Evolutionary conservation across 768 basidiomycete genomes (phyloP).

Genomic region (Nidula microcarpa): DNA sequence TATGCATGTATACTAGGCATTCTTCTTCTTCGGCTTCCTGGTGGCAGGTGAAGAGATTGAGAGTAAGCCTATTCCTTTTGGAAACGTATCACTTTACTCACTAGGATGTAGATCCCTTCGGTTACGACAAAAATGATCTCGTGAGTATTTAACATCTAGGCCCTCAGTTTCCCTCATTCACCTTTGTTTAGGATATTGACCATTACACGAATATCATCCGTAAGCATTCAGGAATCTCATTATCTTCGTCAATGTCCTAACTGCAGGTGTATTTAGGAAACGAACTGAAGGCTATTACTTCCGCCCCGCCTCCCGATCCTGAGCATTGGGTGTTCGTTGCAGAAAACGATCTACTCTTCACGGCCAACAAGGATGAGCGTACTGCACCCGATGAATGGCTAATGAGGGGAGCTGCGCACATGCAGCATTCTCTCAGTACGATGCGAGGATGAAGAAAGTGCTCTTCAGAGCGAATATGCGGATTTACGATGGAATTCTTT

Average conservation of each 20-base stretch:
- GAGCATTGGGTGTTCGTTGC: slow-evolving; percentile 56
- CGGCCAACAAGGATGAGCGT: slow-evolving; percentile 32
- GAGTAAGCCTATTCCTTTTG: slow-evolving; percentile 37
- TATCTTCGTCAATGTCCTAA: no score
- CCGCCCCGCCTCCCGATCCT: slow-evolving; percentile 56
- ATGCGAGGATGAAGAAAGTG: background rate
- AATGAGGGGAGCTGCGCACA: slow-evolving; percentile 37
- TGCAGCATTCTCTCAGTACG: slow-evolving; percentile 35
- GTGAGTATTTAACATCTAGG: slow-evolving; percentile 24
- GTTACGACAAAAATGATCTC: slow-evolving; percentile 74
- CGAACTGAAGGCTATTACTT: slow-evolving; percentile 62
- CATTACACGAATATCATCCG: slow-evolving; percentile 72
- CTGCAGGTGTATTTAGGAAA: slow-evolving; percentile 29
- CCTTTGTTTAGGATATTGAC: slow-evolving; percentile 49
- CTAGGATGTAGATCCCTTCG: slow-evolving; percentile 36
- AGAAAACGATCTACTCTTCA: slow-evolving; percentile 57
- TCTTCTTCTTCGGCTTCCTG: slow-evolving; percentile 73
- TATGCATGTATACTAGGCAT: slow-evolving; percentile 34
- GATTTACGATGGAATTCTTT: no score
- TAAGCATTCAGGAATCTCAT: slow-evolving; percentile 17
- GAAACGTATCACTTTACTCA: no score
- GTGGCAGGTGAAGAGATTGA: slow-evolving; percentile 76
- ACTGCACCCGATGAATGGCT: slow-evolving; percentile 58
- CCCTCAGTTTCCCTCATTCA: no score
- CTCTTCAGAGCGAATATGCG: no score